Evolutionary conservation across 2,329 filamentous ascomycete genomes (phyloP).

Genomic region (Dactylonectria macrodidyma): DNA sequence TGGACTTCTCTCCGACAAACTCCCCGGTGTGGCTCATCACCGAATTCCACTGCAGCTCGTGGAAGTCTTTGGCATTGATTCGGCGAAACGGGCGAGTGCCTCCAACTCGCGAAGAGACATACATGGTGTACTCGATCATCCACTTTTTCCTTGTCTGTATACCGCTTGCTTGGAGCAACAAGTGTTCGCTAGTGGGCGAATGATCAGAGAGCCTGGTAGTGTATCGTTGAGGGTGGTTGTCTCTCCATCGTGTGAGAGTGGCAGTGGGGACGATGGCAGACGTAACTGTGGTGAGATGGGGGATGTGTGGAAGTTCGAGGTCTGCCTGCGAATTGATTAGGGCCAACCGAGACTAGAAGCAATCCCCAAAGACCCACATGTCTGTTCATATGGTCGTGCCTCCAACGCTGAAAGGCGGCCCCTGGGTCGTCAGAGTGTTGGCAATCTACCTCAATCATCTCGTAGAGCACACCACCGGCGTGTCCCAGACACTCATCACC

Average conservation of each 20-base stretch:
- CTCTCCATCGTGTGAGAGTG: constrained; percentile 55
- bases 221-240: constrained; percentile 55
- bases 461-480: constrained; percentile 61
- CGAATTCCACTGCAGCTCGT: constrained; percentile 58
- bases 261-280: constrained; percentile 58
- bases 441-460: constrained; percentile 63
- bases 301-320: constrained; percentile 62
- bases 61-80: constrained; percentile 57
- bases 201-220: constrained; percentile 58
- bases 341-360: neutral
- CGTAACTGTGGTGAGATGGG: constrained; percentile 62
- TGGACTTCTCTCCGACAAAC: constrained; percentile 52
- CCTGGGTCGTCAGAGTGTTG: constrained; percentile 61
- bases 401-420: constrained; percentile 63
- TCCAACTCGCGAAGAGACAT: constrained; percentile 55
- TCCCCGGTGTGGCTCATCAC: constrained; percentile 48
- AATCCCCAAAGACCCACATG: constrained; percentile 51
- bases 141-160: constrained; percentile 58
- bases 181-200: constrained; percentile 36
- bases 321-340: constrained; percentile 51
- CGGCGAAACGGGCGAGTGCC: constrained; percentile 56
- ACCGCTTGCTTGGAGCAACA: constrained; percentile 35
- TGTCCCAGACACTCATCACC: constrained; percentile 62
- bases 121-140: constrained; percentile 61
- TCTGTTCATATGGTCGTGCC: constrained; percentile 60